Evolutionary conservation across 2,329 filamentous ascomycete genomes (phyloP), one percentile per base, ranked within the genome.

Genomic region (Penicillium oxalicum): DNA sequence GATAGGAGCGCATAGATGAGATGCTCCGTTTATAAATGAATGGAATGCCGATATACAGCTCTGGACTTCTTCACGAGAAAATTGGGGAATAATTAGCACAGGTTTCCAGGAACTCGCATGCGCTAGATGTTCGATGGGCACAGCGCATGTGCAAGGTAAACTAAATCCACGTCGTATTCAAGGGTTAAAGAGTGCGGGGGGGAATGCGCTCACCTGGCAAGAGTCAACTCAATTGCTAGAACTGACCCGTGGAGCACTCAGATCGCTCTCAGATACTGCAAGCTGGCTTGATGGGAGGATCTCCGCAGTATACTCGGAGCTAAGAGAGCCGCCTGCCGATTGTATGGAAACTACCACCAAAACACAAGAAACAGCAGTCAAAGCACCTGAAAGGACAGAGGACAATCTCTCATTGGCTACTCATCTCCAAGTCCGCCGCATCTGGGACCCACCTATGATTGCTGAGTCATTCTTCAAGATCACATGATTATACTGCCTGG

Each of bases 381-480:
- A 32, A 11, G 36, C 24, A n/a, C 43, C 18, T 45, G 47, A 64
- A 56, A 67, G 63, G 64, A 61, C 63, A 66, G 53, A 63, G 50
- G 54, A 60, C 63, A 64, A 40, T 18, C 47, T 50, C 40, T 62
- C 53, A 66, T 67, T 67, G 61, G 64, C 26, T 35, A 24, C 18
- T 4, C 2, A 11, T 9, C 18, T 18, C 18, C 18, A 18, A 18
- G 18, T 18, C 2, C 18, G 18, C 18, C 18, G 18, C 18, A 18
- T 32, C 29, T 25, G 5, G 40, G 11, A 28, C 40, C 40, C 12
- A 24, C 12, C 5, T 1, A 2, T 25, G 32, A 24, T 32, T 11
- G 44, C 36, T 56, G 51, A 58, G 37, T 58, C 55, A 58, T 48
- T 5, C 26, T 2, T 6, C 5, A 4, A 4, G 9, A 41, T 60